Conservation (phyloP, 2,329 filamentous ascomycete species). For the Shiraia bambusicola region DNA sequence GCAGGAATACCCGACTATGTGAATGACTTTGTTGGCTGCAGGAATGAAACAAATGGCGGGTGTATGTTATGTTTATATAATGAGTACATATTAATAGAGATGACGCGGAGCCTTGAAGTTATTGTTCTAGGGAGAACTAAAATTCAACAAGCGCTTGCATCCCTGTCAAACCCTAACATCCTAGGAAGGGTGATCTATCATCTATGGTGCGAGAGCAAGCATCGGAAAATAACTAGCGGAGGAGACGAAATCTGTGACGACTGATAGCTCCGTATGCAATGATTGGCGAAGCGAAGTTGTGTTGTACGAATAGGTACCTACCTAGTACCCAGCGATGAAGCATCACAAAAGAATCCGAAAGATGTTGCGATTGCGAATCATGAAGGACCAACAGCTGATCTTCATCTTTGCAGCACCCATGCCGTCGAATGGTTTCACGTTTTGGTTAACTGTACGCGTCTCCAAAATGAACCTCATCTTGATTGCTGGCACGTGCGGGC, state of each 20-base stretch:
- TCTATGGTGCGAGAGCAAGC: conserved; percentile 1
- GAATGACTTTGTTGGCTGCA: conserved; percentile 9
- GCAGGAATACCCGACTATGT: conserved; percentile 29
- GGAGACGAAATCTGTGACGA: too few species aligned
- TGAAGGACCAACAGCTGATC: too few species aligned
- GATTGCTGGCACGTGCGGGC: conserved; percentile 2
- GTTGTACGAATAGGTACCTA: too few species aligned
- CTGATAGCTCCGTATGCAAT: too few species aligned
- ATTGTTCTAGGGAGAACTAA: conserved; percentile 2
- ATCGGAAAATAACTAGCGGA: too few species aligned
- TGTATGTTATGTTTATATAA: conserved; percentile 12
- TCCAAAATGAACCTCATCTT: conserved; percentile 7
- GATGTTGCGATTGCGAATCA: too few species aligned
- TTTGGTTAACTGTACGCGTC: neutral
- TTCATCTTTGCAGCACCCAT: neutral
- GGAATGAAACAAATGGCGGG: conserved; percentile 1
- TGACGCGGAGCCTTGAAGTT: conserved; percentile 11
- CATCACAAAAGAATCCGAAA: too few species aligned
- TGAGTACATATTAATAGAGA: conserved; percentile 15
- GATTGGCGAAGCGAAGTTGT: too few species aligned
- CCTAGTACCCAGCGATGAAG: too few species aligned
- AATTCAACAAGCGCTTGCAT: neutral
- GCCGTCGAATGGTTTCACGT: neutral
- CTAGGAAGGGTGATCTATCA: conserved; percentile 1
- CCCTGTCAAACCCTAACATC: conserved; percentile 1